These are phyloP conservation scores for Zoysia pacifica DNA, from an alignment of 176 grass and related monocot genomes.

Conservation along the genomic window DNA sequence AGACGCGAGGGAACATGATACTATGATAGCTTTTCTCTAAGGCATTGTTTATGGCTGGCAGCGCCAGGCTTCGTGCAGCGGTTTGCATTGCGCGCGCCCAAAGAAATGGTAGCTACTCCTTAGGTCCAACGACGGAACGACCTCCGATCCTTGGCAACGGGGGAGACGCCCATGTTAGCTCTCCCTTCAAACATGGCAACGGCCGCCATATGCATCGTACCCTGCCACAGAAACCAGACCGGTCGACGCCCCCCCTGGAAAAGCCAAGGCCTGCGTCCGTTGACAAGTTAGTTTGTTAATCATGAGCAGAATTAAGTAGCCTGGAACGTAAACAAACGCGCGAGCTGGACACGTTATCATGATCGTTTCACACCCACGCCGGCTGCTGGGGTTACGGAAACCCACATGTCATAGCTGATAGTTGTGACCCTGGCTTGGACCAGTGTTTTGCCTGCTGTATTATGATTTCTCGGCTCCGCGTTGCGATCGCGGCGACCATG, in stretches of 20 bases:
- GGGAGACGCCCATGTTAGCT: slow-evolving; percentile 37
- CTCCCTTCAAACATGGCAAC: slow-evolving; percentile 31
- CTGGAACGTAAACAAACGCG: not conserved
- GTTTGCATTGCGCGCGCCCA: slow-evolving; percentile 38
- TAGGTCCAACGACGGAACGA: not conserved
- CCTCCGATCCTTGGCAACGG: not conserved
- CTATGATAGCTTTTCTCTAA: not conserved
- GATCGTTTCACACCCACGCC: slow-evolving; percentile 8
- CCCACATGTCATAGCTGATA: too few species aligned
- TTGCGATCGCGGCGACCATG: slow-evolving; percentile 30
- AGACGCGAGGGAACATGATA: not conserved
- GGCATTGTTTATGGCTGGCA: not conserved
- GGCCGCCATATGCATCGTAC: not conserved
- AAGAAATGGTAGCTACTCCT: slow-evolving; percentile 32
- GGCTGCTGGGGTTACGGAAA: not conserved
- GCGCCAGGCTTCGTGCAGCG: not conserved
- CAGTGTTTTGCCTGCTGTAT: slow-evolving; percentile 27
- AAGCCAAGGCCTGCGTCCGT: slow-evolving; percentile 20
- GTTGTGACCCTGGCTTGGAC: slow-evolving; percentile 17
- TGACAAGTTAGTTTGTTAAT: slow-evolving; percentile 38
- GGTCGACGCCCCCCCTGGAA: slow-evolving; percentile 14
- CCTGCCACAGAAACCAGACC: slow-evolving; percentile 21
- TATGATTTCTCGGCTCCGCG: not conserved
- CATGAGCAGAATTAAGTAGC: not conserved
- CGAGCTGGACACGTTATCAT: not conserved